Base-by-base conservation (phyloP, 2,329 filamentous ascomycete species). In the Cladosporium sp. region DNA sequence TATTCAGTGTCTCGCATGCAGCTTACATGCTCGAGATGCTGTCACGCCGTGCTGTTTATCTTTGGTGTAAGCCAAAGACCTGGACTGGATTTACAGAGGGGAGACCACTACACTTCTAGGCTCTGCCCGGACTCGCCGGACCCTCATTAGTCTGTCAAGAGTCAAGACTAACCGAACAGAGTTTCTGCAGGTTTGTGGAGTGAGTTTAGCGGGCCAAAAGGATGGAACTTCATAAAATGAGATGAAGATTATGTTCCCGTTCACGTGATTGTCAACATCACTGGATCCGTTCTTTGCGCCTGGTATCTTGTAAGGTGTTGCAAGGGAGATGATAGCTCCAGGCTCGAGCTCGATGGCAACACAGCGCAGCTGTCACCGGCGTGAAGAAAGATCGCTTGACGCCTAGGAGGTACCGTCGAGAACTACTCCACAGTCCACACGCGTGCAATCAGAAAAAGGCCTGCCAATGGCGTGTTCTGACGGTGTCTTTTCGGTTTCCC, bases 151-250 rank as follows among this genome's bases (percentile, higher is more conserved):
- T n/a, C 39, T 46, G n/a, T 46, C 39, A 23, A 28, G 28, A 28
- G n/a, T 7, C 28, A 28, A 46, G 39, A 46, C 25, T 54, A 28
- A 54, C 56, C 36, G 1, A 58, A 43, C 36, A 58, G 56, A 58
- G 56, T 46, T 58, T 58, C 56, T 58, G 56, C 56, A 58, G 56
- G 56, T 58, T 58, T 58, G 54, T 57, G 54, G 54, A 57, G 54
- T 39, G 48, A 23, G 39, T 46, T 46, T 21, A 23, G 39, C 32
- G 54, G 23, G 30, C 32, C 48, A 28, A 39, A 36, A 54, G 51
- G 30, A 30, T 21, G 51, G 43, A 21, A 48, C 43, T 8, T 3
- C 26, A n/a, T 32, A 23, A 54, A 25, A 28, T 21, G 51, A 32
- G 30, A 32, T 32, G 51, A 54, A 28, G 51, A 30, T 21, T 32